Evolutionary conservation across 176 grass and related monocot genomes (phyloP).

Genomic region (Carex littledalei): DNA sequence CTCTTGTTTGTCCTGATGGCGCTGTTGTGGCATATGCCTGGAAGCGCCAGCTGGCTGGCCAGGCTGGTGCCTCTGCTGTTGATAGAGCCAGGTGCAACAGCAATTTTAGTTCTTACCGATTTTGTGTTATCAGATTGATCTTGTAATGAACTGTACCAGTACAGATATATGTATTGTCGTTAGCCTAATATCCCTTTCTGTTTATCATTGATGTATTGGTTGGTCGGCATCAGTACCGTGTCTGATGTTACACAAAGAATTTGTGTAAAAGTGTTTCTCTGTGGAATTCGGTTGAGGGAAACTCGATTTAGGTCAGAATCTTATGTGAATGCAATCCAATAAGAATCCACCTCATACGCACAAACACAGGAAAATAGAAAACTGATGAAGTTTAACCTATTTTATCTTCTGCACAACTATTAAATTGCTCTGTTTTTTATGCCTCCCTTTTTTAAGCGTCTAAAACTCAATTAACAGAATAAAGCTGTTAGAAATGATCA

Average conservation of each 20-base stretch:
- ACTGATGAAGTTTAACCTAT: neutral
- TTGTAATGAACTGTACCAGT: neutral
- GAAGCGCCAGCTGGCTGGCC: constrained; percentile 97
- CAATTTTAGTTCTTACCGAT: neutral
- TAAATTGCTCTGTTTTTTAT: neutral
- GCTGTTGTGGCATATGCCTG: constrained; percentile 99
- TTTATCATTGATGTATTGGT: neutral
- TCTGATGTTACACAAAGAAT: neutral
- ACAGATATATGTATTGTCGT: neutral
- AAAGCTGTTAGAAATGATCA: neutral
- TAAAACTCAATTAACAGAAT: neutral
- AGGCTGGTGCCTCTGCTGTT: constrained; percentile 98
- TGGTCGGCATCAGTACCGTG: neutral
- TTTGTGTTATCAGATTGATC: neutral
- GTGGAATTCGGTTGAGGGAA: neutral
- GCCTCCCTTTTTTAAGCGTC: neutral
- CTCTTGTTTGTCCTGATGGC: constrained; percentile 97
- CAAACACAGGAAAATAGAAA: neutral
- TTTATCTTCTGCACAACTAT: neutral
- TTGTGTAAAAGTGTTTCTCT: neutral
- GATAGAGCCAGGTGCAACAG: constrained; percentile 78
- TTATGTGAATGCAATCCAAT: neutral
- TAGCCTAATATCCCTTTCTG: neutral
- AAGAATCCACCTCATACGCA: neutral
- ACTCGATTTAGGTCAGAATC: neutral